Conservation (phyloP, 2,329 filamentous ascomycete species). For the Plenodomus lindquistii region DNA sequence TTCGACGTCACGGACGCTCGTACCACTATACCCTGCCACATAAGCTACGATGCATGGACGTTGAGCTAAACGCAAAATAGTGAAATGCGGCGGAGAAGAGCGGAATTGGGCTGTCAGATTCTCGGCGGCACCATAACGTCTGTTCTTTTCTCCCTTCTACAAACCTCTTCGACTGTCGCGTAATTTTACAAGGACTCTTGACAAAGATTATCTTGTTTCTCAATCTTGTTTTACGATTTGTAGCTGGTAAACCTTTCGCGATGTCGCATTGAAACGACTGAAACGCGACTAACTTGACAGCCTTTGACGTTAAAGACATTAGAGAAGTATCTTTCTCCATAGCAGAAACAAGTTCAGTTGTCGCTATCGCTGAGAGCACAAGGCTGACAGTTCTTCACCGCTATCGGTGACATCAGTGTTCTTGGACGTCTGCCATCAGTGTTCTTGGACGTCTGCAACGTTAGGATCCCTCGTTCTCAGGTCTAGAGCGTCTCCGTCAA, state of each 20-base stretch:
- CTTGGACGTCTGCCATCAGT: too few relatives aligned
- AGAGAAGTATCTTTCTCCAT: too few relatives aligned
- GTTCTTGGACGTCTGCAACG: constrained; percentile 31
- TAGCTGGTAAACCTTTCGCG: neutral
- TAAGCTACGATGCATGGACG: constrained; percentile 19
- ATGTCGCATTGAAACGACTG: neutral
- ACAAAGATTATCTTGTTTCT: neutral
- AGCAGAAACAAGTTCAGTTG: too few relatives aligned
- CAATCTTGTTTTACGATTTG: constrained; percentile 23
- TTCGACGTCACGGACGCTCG: constrained; percentile 6
- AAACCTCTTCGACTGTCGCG: constrained; percentile 27
- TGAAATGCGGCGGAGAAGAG: constrained; percentile 14
- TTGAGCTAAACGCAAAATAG: constrained; percentile 20
- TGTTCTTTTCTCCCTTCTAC: constrained; percentile 19
- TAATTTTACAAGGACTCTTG: neutral
- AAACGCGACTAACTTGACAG: neutral
- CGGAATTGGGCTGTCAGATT: constrained; percentile 16
- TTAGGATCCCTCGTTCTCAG: constrained; percentile 19
- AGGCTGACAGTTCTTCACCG: too few relatives aligned
- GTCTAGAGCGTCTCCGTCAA: constrained; percentile 27
- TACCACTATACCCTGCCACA: constrained; percentile 9
- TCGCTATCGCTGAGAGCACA: too few relatives aligned
- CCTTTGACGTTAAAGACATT: neutral
- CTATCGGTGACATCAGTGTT: too few relatives aligned
- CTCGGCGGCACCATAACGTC: constrained; percentile 22